Conservation (phyloP, 352 stramenopile genomes). For the Globisporangium nunn region DNA sequence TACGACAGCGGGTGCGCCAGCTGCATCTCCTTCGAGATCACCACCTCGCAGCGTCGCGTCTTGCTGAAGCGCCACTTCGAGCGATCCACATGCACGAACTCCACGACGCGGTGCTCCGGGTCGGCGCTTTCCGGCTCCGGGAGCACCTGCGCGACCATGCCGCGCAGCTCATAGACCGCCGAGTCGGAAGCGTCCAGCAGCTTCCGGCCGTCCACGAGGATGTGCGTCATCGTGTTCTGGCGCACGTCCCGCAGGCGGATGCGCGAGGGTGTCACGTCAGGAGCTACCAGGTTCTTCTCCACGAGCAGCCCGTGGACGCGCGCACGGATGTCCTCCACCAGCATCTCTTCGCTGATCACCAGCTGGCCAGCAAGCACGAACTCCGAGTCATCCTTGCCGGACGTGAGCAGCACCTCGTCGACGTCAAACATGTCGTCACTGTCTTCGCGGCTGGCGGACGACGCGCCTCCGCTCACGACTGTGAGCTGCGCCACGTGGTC, state of each 20-base stretch:
- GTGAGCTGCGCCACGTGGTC: conserved; percentile 17
- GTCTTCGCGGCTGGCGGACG: conserved; percentile 8
- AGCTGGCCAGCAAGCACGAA: conserved; percentile 52
- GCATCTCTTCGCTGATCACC: conserved; percentile 72
- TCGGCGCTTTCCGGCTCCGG: conserved; percentile 35
- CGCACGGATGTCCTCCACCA: conserved; percentile 60
- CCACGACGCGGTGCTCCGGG: conserved; percentile 45
- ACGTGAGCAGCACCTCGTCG: conserved; percentile 49
- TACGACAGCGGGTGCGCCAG: conserved; percentile 27
- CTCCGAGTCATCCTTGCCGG: conserved; percentile 43
- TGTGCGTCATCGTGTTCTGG: conserved; percentile 55
- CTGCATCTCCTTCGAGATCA: conserved; percentile 33
- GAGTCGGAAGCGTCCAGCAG: conserved; percentile 58
- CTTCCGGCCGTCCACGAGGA: conserved; percentile 54
- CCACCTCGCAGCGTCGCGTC: conserved; percentile 40
- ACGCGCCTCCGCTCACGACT: conserved; percentile 4
- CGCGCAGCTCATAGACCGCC: conserved; percentile 72
- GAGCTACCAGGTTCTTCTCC: conserved; percentile 29
- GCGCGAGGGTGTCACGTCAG: conserved; percentile 22
- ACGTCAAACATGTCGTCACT: conserved; percentile 36
- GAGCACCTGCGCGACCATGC: conserved; percentile 68
- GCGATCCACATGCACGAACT: conserved; percentile 67
- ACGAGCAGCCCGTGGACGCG: conserved; percentile 37
- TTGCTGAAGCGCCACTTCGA: conserved; percentile 58
- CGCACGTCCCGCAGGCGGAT: conserved; percentile 64